A percentile compares a stretch with the other conserved stretches of the same genome.
phyloP scores from a whole-genome alignment of 306 rosid genomes.

The Arachis hypogaea region DNA sequence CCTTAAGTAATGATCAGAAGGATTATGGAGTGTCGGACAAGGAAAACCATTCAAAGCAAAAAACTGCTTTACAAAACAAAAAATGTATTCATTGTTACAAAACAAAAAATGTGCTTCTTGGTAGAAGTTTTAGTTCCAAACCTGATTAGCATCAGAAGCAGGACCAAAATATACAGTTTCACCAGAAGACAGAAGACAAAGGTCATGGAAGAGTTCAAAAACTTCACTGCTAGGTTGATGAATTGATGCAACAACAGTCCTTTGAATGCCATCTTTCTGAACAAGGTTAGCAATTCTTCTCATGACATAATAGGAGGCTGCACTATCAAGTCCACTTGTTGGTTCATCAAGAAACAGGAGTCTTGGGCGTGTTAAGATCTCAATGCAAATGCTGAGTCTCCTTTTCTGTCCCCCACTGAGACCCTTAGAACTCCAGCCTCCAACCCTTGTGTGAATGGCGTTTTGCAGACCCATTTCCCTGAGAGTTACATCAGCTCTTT shows the following conservation, averaged over 20 bases:
- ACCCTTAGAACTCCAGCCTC: conserved; percentile 37
- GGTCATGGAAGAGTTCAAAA: conserved; percentile 54
- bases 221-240: conserved; percentile 67
- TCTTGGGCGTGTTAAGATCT: too few relatives aligned
- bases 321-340: conserved; percentile 56
- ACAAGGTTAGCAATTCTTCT: conserved; percentile 46
- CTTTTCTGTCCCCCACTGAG: conserved; percentile 38
- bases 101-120: too few relatives aligned
- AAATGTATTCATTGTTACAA: not conserved
- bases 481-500: conserved; percentile 36
- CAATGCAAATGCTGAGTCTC: too few relatives aligned
- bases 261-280: conserved; percentile 31
- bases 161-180: conserved; percentile 57
- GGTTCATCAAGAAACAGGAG: not conserved
- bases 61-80: conserved; percentile 36
- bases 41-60: conserved; percentile 72
- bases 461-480: conserved; percentile 44
- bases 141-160: conserved; percentile 56
- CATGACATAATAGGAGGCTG: conserved; percentile 61
- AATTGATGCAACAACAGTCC: conserved; percentile 55
- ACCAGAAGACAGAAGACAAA: conserved; percentile 59
- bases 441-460: conserved; percentile 38
- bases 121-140: not conserved
- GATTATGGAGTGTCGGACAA: conserved; percentile 65
- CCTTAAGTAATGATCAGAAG: conserved; percentile 74